These are phyloP conservation scores for Hirschioporus abietinus DNA, from an alignment of 768 basidiomycete genomes.

Conservation along the genomic window DNA sequence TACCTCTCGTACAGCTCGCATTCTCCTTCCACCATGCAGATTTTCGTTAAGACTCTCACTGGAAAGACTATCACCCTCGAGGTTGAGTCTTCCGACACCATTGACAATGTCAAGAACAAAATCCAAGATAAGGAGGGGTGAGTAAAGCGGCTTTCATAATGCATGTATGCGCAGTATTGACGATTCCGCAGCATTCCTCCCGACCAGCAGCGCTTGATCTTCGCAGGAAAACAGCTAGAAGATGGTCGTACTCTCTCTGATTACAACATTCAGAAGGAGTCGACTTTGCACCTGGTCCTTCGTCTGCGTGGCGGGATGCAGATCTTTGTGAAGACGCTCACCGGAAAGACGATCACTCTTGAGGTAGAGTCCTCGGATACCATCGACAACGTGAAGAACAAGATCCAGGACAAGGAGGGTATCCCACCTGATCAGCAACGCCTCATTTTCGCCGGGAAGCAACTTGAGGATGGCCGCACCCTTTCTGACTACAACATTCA, in stretches of 20 bases:
- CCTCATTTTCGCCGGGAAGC: conserved; percentile 84
- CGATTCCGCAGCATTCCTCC: conserved; percentile 52
- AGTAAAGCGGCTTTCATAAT: conserved; percentile 16
- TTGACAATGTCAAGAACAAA: conserved; percentile 72
- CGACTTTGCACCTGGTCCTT: conserved; percentile 50
- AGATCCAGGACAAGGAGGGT: too few relatives aligned
- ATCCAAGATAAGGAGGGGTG: conserved; percentile 87
- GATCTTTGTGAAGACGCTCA: conserved; percentile 85
- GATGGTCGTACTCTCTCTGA: too few relatives aligned
- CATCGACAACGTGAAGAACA: too few relatives aligned
- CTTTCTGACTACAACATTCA: conserved; percentile 90
- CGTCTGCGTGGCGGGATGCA: conserved; percentile 59
- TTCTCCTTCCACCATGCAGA: conserved; percentile 34
- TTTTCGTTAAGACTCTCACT: conserved; percentile 54
- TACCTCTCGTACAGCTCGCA: neutral
- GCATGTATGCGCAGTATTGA: conserved; percentile 4
- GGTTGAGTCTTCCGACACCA: conserved; percentile 67
- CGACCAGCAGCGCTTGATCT: conserved; percentile 75
- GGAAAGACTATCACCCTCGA: conserved; percentile 77
- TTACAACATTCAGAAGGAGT: conserved; percentile 66
- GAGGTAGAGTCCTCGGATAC: too few relatives aligned
- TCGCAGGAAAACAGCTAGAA: conserved; percentile 80
- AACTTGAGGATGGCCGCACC: conserved; percentile 91
- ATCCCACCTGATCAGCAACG: conserved; percentile 79
- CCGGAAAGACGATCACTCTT: conserved; percentile 88